Base-by-base conservation (phyloP, 441 rosid genomes). In the Mallotus repandus region DNA sequence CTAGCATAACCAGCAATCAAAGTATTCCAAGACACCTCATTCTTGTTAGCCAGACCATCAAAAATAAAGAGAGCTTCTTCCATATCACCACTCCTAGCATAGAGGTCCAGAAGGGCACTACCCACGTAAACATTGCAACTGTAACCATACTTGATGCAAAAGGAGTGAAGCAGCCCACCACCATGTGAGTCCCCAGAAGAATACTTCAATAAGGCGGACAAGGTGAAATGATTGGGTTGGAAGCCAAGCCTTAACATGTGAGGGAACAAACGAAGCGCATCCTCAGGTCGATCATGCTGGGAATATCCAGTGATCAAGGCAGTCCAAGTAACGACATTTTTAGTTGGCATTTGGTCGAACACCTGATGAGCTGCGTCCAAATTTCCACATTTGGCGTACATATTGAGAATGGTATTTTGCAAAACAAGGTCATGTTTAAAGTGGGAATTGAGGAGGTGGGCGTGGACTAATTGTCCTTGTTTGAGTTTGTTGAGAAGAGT, bases 1-100 rank as follows among this genome's bases (percentile, higher is more conserved):
- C 78, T 85, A 66, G 69, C 82, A 68, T 84, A 83, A 69, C 91
- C 93, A n/a, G 85, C 97, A 74, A 91, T 89, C 78, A 91, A 45
- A 25, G 94, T 84, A 79, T 89, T 90, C 94, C 91, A 91, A 69
- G 86, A 81, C 58, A 93, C 97, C n/a, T 84, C 88, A 70, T 83
- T 91, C 74, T 60, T 86, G 73, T 66, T 74, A 9, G 70, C 74
- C 65, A 81, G 77, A 71, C 81, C 84, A 72, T 68, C 72, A 83
- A 91, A 93, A 52, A 93, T 62, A 71, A 86, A 76, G 63, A 79
- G 70, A 3, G 96, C 85, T 25, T 67, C 79, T n/a, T 84, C 86
- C 80, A 87, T 84, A 77, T 76, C 69, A 71, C 87, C 90, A 84
- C 88, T 82, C 70, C 89, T 87, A 69, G 91, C 86, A 79, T 88